These are phyloP conservation scores for Lotus japonicus DNA, from an alignment of 306 rosid species.

Conservation along the genomic window DNA sequence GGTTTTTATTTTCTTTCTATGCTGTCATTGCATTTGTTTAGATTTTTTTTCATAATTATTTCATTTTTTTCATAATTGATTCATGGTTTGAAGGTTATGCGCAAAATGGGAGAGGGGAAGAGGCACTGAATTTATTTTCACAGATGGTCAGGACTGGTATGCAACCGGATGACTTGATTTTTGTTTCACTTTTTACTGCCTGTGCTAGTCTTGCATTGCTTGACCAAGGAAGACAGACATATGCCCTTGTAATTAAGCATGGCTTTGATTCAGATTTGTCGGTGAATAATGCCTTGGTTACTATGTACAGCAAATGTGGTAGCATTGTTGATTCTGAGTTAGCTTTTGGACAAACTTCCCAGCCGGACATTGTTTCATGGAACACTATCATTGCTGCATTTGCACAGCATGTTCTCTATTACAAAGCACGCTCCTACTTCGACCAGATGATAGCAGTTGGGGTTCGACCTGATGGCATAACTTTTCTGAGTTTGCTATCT, in stretches of 20 bases:
- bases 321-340: constrained; percentile 29
- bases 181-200: constrained; percentile 38
- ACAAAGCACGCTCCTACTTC: constrained; percentile 33
- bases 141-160: constrained; percentile 33
- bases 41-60: not conserved
- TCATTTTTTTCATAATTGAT: not conserved
- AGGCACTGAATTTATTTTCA: constrained; percentile 36
- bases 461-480: constrained; percentile 39
- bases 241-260: constrained; percentile 25
- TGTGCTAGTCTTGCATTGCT: constrained; percentile 42
- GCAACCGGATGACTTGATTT: constrained; percentile 39
- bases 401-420: constrained; percentile 46
- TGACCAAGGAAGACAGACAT: constrained; percentile 32
- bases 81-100: constrained; percentile 33
- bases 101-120: constrained; percentile 46
- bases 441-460: constrained; percentile 16
- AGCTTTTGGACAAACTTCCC: constrained; percentile 32
- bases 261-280: constrained; percentile 38
- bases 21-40: not conserved
- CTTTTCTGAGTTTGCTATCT: constrained; percentile 39
- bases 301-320: constrained; percentile 50
- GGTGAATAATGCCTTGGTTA: constrained; percentile 40
- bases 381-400: constrained; percentile 44
- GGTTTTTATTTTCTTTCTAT: not conserved
- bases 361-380: constrained; percentile 46